Evolutionary conservation across 306 rosid species (phyloP), one percentile per base, ranked within the genome.

Genomic region (Hippophae rhamnoides): DNA sequence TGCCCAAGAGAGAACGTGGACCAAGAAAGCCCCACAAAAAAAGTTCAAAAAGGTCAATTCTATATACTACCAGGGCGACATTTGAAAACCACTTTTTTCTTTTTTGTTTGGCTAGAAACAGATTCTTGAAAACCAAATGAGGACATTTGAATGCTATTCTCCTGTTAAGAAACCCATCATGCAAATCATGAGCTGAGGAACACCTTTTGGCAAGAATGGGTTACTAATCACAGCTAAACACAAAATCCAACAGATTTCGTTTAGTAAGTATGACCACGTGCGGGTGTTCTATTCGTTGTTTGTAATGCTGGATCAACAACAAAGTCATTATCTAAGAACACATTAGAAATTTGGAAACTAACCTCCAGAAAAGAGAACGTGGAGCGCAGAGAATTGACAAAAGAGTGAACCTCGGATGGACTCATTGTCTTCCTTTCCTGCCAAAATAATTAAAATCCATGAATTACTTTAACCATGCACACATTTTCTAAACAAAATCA

Each of bases 371-470:
- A 61, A 9, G 93, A 73, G 76, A 87, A 78, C 9, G 96, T 68
- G 61, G 92, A 71, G 46, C 96, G 93, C 60, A 92, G 80, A 13
- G 76, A 76, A 57, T 79, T 79, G 63, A 87, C 95, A 57, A 76
- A 92, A 66, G 44, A 57, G 58, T 74, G 80, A 76, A 9, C 77
- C 73, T 83, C 95, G 14, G 80, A 70, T 56, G 73, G 54, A 71
- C 60, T 74, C 95, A 83, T 82, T 40, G 52, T 41, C 79, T 64
- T 73, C 44, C 98, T 96, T 65, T 92, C 98, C 98, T 92, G 83
- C 61, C 60, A 67, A 81, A 40, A 57, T 61, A 70, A 76, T 71
- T 40, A 65, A 76, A 25, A 53, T 11, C 54, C 60, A 70, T n/a
- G 7, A 43, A 54, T 11, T 54, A 52, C 61, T 52, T 41, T 49